A percentile compares a stretch with the other conserved stretches of the same genome.
These are phyloP conservation scores for Russula virescens DNA, from an alignment of 768 basidiomycete species.

Conservation along the genomic window DNA sequence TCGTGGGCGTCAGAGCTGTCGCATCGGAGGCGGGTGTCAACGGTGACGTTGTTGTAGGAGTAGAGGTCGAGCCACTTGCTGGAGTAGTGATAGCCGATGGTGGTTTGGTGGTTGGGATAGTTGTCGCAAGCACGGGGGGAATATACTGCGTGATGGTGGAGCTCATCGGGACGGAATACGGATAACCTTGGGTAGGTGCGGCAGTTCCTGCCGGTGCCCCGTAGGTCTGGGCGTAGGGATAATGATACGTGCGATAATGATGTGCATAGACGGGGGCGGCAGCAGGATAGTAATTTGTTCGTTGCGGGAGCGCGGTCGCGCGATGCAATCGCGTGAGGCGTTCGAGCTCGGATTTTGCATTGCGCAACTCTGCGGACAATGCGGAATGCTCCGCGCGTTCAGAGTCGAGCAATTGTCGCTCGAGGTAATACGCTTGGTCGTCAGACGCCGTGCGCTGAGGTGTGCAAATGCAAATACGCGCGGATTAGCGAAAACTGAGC, in stretches of 20 bases:
- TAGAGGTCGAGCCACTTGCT: neutral
- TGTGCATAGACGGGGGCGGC: constrained; percentile 32
- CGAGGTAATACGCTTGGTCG: constrained; percentile 57
- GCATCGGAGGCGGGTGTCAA: constrained; percentile 32
- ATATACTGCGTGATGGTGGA: constrained; percentile 32
- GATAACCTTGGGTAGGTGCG: constrained; percentile 15
- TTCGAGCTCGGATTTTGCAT: constrained; percentile 59
- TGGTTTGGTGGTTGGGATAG: constrained; percentile 24
- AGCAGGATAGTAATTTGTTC: constrained; percentile 19
- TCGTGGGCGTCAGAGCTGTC: constrained; percentile 25
- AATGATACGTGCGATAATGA: constrained; percentile 58
- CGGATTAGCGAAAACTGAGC: neutral
- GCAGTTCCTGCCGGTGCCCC: constrained; percentile 15
- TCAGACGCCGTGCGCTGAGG: constrained; percentile 54
- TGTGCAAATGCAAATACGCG: no score
- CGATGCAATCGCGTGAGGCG: constrained; percentile 66
- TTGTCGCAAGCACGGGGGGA: constrained; percentile 29
- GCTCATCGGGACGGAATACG: constrained; percentile 20
- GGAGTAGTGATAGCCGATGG: constrained; percentile 19
- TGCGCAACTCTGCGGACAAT: constrained; percentile 55
- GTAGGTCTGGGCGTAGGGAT: constrained; percentile 59
- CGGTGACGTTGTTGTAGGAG: constrained; percentile 24
- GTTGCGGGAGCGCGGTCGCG: constrained; percentile 34
- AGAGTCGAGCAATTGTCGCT: constrained; percentile 57
- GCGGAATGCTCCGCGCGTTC: constrained; percentile 58